Conservation (phyloP, 2,329 filamentous ascomycete species). For the Rhynchosporium secalis region DNA sequence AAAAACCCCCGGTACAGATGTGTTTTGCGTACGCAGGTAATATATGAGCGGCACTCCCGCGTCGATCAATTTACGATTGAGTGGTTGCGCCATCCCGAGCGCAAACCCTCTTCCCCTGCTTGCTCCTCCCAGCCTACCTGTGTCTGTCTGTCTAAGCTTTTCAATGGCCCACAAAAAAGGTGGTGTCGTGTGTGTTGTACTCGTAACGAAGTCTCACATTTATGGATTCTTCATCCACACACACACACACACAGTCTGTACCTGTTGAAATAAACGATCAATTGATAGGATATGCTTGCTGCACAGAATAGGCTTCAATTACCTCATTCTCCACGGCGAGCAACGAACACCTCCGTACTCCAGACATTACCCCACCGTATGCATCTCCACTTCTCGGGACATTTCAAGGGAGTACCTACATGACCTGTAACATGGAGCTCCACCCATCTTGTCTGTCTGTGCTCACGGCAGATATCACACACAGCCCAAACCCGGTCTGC, state of each 20-base stretch:
- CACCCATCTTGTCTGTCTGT: no score
- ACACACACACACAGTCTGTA: background rate
- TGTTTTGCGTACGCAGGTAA: background rate
- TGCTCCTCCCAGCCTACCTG: background rate
- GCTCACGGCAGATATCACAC: no score
- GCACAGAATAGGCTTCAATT: background rate
- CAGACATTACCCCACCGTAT: background rate
- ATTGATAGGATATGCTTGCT: background rate
- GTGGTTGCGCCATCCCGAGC: slow-evolving; percentile 7
- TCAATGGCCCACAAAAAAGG: no score
- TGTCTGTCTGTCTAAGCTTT: no score
- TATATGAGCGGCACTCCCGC: slow-evolving; percentile 9
- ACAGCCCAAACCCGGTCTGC: no score
- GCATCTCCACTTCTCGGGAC: background rate
- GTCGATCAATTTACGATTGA: slow-evolving; percentile 8
- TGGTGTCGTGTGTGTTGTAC: no score
- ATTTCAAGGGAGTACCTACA: no score
- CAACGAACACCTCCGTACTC: no score
- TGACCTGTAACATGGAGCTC: no score
- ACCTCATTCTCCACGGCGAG: background rate
- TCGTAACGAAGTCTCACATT: background rate
- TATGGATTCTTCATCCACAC: background rate
- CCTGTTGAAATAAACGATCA: background rate
- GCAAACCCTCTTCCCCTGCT: background rate
- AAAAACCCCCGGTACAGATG: background rate